Base-by-base conservation (phyloP, 208 protist genomes). In the Porcisia deanei region DNA sequence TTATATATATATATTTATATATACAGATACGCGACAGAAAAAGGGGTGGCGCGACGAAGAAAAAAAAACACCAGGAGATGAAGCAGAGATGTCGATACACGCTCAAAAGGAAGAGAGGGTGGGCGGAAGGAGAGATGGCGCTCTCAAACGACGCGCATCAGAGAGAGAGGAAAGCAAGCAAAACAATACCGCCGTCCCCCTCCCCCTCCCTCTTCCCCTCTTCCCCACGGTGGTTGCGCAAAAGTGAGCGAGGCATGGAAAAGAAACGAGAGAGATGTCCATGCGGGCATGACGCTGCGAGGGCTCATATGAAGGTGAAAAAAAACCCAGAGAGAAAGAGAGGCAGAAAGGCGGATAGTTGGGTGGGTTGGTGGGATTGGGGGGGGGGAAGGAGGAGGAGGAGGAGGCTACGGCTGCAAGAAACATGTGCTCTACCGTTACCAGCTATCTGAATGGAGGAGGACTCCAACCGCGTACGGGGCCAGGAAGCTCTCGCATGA, bases 401-500 rank as follows among this genome's bases (percentile, higher is more conserved):
- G 30, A 30, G 30, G 30, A 30, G 30, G 30, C 30, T 30, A 30
- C 30, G 30, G 12, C 34, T n/a, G 37, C n/a, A n/a, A 43, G 30
- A 14, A 5, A 37, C n/a, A 25, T n/a, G 3, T 60, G 3, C 47
- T 54, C 20, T 25, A 65, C n/a, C 1, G 45, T 60, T 30, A 72
- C n/a, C 68, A 20, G 34, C 25, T 18, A 8, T 72, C 70, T 39
- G 76, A 67, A 10, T 54, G 71, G 43, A 58, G 57, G 6, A 88
- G 22, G 16, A 82, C 34, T 47, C 88, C 91, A 10, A 95, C 79
- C 0, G 85, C 86, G 54, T 86, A 94, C 2, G 87, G 79, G 5
- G 59, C 87, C 66, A 95, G 73, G 65, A 95, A 85, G 39, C 77
- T 77, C 75, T 95, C 88, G 58, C 85, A 91, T 22, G 83, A 85